Base-by-base conservation (phyloP, 768 basidiomycete species). In the Tulasnella sp. region DNA sequence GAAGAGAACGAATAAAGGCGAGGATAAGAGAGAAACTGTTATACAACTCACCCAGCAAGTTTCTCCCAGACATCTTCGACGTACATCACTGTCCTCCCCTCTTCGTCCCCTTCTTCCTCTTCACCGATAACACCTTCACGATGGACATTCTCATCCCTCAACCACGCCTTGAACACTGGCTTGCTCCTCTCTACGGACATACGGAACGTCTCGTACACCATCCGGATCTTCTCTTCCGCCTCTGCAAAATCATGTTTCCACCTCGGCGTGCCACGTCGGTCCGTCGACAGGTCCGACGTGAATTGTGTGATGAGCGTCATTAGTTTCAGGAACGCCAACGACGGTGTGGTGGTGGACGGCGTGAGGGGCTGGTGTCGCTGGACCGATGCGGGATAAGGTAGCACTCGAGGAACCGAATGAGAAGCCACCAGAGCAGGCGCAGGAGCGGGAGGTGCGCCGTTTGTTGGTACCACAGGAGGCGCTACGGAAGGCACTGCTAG, bases 171-270 rank as follows among this genome's bases (percentile, higher is more conserved):
- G 35, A 53, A 53, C 51, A 37, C 37, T 11, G 29, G 17, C 51
- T 27, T 36, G 17, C 34, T 36, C 51, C 37, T 53, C 36, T 53
- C 51, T n/a, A 53, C 51, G 12, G 21, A 19, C 15, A 15, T 17
- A n/a, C 17, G 15, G 36, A 53, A 53, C 14, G 36, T 37, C 4
- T 39, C 36, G 19, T 53, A 53, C 19, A 39, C 51, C 51, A 36
- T 34, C 51, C 37, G 25, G 23, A 53, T 36, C 36, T 53, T 39
- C n/a, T 53, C 51, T n/a, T 53, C 21, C 21, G 40, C 19, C 35
- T 53, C 51, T 14, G 51, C 51, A 53, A 34, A 53, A 37, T 53
- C 51, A 32, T 36, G 17, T 37, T 53, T 53, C 51, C 51, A 53
- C 21, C 51, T 17, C 9, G 51, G 51, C 21, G 40, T 37, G 6